A percentile compares a stretch with the other conserved stretches of the same genome.
phyloP scores from a whole-genome alignment of 768 basidiomycete species.

The Kwoniella mangroviensis region DNA sequence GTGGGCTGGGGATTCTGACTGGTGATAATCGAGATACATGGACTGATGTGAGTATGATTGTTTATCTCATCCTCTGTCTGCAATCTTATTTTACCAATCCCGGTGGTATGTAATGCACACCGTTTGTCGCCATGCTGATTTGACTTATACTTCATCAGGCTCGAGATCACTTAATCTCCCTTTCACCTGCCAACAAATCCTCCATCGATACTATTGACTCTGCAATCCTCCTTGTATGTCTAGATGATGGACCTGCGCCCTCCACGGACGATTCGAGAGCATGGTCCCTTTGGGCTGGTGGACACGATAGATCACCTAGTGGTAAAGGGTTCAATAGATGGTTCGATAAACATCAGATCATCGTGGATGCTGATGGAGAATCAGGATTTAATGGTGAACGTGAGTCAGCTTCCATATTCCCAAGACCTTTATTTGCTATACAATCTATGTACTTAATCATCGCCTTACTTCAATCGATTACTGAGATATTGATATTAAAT shows the following conservation, averaged over 20 bases:
- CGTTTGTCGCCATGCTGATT: no score
- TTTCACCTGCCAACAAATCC: slow-evolving; percentile 69
- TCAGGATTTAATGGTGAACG: slow-evolving; percentile 97
- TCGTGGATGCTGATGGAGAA: slow-evolving; percentile 92
- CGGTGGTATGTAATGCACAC: neutral
- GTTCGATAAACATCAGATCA: slow-evolving; percentile 95
- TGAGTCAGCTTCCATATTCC: slow-evolving; percentile 6
- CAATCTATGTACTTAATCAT: neutral
- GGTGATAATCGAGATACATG: slow-evolving; percentile 87
- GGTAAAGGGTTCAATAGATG: slow-evolving; percentile 86
- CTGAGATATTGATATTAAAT: neutral
- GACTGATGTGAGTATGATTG: slow-evolving; percentile 67
- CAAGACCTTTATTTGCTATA: no score
- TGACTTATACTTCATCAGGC: slow-evolving; percentile 57
- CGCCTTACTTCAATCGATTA: neutral
- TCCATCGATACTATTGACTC: slow-evolving; percentile 82
- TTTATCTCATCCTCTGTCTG: neutral
- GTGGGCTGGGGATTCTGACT: slow-evolving; percentile 78
- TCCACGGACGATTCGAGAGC: slow-evolving; percentile 75
- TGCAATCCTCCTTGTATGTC: slow-evolving; percentile 80
- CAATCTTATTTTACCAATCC: no score
- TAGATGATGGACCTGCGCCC: slow-evolving; percentile 77
- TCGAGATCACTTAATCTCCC: slow-evolving; percentile 69
- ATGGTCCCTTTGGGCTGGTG: slow-evolving; percentile 79
- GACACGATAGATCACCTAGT: slow-evolving; percentile 37